Base-by-base conservation (phyloP, 768 basidiomycete genomes). In the Pisolithus marmoratus region DNA sequence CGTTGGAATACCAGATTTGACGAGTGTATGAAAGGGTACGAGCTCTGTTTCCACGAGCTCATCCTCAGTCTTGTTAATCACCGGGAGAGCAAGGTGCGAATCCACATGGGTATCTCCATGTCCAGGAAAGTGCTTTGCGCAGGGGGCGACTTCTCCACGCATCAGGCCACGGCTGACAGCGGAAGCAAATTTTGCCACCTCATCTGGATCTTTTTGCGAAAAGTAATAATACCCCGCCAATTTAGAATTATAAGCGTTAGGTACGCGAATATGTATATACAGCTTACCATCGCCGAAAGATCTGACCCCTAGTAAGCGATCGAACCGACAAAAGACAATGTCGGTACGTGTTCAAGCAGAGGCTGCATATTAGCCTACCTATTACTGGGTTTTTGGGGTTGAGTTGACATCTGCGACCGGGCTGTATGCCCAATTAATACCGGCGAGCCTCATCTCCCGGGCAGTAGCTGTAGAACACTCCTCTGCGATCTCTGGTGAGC, bases 101-200 rank as follows among this genome's bases (percentile, higher is more conserved):
- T 87, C 86, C 43, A 85, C 70, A 50, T 82, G 75, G 1, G 85
- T 88, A 50, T 87, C 84, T 0, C 86, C 85, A 54, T 87, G 86
- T 0, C 86, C 86, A 0, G 85, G 85, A 58, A 87, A 87, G 59
- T 87, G 86, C 58, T 87, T 88, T 3, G 77, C 77, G 22, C 73
- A 81, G 0, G 86, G 76, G 2, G 85, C 83, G 9, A 87, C 66
- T 2, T 75, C 76, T 0, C 71, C 67, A 4, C 71, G 59, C 0
- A 72, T 69, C 17, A 84, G 71, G 3, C 83, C 85, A 1, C 60
- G 60, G 37, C 72, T 69, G 15, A 77, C 79, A 1, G 80, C 79
- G 0, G 58, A 52, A 0, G 74, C 79, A 50, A 76, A 84, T 40
- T 64, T 54, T 0, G 75, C 72, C 4, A 85, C 86, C 31, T 74